Conservation (phyloP, 1,284 basidiomycete species). For the Sanghuangporus weigelae region DNA sequence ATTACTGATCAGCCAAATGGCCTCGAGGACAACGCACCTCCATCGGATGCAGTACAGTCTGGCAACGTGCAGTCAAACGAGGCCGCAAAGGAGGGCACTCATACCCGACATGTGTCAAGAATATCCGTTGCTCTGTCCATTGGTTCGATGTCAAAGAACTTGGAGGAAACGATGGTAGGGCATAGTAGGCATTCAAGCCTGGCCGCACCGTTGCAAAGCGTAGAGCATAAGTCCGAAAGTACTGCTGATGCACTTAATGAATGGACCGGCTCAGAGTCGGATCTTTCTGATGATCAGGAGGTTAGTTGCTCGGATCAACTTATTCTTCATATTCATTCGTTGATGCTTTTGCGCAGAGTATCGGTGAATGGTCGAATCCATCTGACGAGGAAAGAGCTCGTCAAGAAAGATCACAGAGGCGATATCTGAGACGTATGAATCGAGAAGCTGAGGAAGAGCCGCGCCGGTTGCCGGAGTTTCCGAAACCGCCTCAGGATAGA, state of each 20-base stretch:
- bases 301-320: constrained; percentile 31
- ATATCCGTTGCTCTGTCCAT: constrained; percentile 20
- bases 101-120: constrained; percentile 19
- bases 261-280: constrained; percentile 74
- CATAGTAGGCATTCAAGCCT: constrained; percentile 9
- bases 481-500: constrained; percentile 56
- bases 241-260: constrained; percentile 51
- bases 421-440: constrained; percentile 43
- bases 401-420: constrained; percentile 56
- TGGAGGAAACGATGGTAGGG: constrained; percentile 8
- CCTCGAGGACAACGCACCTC: not conserved
- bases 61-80: constrained; percentile 4
- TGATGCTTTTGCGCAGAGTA: constrained; percentile 44
- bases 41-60: not conserved
- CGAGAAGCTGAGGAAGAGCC: constrained; percentile 45
- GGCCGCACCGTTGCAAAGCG: constrained; percentile 21
- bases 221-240: constrained; percentile 21
- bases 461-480: constrained; percentile 72
- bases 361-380: constrained; percentile 84
- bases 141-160: constrained; percentile 7
- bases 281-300: constrained; percentile 54
- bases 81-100: constrained; percentile 11
- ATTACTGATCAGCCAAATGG: not conserved
- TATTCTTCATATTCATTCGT: not conserved
- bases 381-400: constrained; percentile 79